Evolutionary conservation across 1,284 basidiomycete species (phyloP).

Genomic region (Leccinum pachyderme): DNA sequence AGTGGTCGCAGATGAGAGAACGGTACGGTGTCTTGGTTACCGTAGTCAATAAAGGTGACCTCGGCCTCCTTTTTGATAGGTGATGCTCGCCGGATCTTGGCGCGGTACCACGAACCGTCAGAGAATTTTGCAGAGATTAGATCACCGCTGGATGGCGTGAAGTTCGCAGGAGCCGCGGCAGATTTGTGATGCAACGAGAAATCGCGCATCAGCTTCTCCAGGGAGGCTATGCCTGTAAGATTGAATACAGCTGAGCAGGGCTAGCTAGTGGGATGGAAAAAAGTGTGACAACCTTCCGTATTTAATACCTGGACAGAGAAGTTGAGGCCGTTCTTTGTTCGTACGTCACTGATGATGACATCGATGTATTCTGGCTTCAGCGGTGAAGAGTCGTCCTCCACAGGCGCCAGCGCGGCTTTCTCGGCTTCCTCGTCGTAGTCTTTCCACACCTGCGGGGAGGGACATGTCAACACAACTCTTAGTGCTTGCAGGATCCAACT

Average conservation of each 20-base stretch:
- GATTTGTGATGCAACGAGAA: conserved; percentile 84
- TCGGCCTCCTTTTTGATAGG: conserved; percentile 86
- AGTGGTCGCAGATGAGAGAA: conserved; percentile 80
- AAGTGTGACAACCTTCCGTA: conserved; percentile 63
- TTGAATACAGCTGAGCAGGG: conserved; percentile 2
- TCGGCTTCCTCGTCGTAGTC: conserved; percentile 73
- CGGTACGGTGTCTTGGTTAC: conserved; percentile 82
- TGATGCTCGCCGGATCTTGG: conserved; percentile 80
- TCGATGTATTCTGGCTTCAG: conserved; percentile 86
- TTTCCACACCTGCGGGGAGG: conserved; percentile 68
- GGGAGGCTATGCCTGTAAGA: conserved; percentile 70
- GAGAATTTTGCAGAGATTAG: conserved; percentile 89
- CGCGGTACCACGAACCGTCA: conserved; percentile 93
- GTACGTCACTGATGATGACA: conserved; percentile 88
- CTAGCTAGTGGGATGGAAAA: conserved; percentile 1
- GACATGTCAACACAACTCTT: conserved; percentile 1
- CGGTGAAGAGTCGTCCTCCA: conserved; percentile 48
- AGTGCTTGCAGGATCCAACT: conserved; percentile 25
- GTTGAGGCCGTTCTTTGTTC: conserved; percentile 68
- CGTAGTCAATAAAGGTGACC: conserved; percentile 86
- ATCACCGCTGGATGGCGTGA: conserved; percentile 80
- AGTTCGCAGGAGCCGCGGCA: conserved; percentile 58
- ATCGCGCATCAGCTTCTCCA: conserved; percentile 93
- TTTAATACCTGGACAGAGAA: conserved; percentile 94
- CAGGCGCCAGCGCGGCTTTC: conserved; percentile 46